A percentile compares a stretch with the other conserved stretches of the same genome.
Conservation (phyloP, 805 yeast species). For the Hanseniaspora hatyaiensis region DNA sequence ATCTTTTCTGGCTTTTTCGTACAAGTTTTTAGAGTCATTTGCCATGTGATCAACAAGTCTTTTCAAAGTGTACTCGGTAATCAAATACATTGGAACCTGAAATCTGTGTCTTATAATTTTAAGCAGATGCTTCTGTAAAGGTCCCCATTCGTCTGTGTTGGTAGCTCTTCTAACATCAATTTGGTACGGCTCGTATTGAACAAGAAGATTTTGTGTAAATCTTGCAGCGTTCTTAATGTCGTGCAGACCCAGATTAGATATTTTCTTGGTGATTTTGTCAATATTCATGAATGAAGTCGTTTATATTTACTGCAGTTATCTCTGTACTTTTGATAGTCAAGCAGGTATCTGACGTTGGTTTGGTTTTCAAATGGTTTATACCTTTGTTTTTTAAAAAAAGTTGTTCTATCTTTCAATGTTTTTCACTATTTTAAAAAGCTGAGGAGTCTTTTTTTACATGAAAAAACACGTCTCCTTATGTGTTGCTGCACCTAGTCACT, state of each 20-base stretch:
- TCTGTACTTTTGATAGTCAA: too few species aligned
- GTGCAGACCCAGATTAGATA: constrained; percentile 30
- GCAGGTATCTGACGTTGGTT: too few species aligned
- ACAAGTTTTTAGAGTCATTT: constrained; percentile 28
- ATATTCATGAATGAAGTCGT: constrained; percentile 13
- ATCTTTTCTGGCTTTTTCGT: constrained; percentile 32
- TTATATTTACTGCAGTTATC: too few species aligned
- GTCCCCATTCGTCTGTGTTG: constrained; percentile 45
- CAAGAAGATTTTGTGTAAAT: constrained; percentile 31
- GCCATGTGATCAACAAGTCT: constrained; percentile 31
- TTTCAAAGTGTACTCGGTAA: constrained; percentile 30
- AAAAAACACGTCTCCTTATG: too few species aligned
- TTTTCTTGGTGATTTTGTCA: constrained; percentile 22
- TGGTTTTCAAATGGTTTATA: too few species aligned
- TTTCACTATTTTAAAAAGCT: too few species aligned
- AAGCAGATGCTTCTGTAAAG: constrained; percentile 35
- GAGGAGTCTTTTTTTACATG: too few species aligned
- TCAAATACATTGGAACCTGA: constrained; percentile 27
- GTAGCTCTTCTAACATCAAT: constrained; percentile 36
- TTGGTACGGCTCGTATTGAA: constrained; percentile 31
- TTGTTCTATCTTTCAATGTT: too few species aligned
- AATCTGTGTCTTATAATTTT: constrained; percentile 27
- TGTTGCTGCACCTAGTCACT: too few species aligned
- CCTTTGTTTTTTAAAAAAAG: too few species aligned
- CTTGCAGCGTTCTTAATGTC: constrained; percentile 34